A percentile compares a stretch with the other conserved stretches of the same genome.
Conservation (phyloP, 2,329 filamentous ascomycete species). For the Orbilia brochopaga region DNA sequence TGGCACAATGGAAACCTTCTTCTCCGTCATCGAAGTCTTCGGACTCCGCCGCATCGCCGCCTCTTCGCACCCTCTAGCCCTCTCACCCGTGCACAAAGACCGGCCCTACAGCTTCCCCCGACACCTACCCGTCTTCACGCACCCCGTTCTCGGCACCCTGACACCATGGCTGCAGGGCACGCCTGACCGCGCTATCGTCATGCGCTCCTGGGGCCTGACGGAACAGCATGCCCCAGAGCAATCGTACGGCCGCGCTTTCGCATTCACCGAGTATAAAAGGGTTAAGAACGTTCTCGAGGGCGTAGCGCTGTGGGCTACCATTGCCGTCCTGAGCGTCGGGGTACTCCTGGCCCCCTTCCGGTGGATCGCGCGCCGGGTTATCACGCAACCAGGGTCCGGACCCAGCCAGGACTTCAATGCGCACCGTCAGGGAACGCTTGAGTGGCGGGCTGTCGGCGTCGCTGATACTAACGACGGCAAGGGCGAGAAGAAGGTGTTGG, state of each 20-base stretch:
- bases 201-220: slow-evolving; percentile 69
- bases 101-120: slow-evolving; percentile 56
- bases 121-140: slow-evolving; percentile 63
- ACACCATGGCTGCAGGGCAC: slow-evolving; percentile 63
- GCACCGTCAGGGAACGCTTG: slow-evolving; percentile 26
- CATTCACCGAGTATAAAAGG: slow-evolving; percentile 65
- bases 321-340: slow-evolving; percentile 61
- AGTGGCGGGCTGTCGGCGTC: slow-evolving; percentile 40
- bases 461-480: slow-evolving; percentile 18
- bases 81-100: slow-evolving; percentile 63
- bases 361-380: slow-evolving; percentile 52
- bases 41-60: slow-evolving; percentile 61
- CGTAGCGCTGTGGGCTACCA: slow-evolving; percentile 62
- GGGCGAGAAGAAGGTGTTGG: slow-evolving; percentile 50
- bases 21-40: slow-evolving; percentile 67
- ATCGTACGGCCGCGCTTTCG: slow-evolving; percentile 69
- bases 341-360: slow-evolving; percentile 56
- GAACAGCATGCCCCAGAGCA: slow-evolving; percentile 57
- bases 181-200: slow-evolving; percentile 65
- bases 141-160: slow-evolving; percentile 64
- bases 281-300: slow-evolving; percentile 63
- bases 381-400: slow-evolving; percentile 51
- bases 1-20: slow-evolving; percentile 71
- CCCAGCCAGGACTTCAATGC: slow-evolving; percentile 51
- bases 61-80: slow-evolving; percentile 63